Evolutionary conservation across 2,329 filamentous ascomycete species (phyloP).

Genomic region (Ophiostoma ulmi): DNA sequence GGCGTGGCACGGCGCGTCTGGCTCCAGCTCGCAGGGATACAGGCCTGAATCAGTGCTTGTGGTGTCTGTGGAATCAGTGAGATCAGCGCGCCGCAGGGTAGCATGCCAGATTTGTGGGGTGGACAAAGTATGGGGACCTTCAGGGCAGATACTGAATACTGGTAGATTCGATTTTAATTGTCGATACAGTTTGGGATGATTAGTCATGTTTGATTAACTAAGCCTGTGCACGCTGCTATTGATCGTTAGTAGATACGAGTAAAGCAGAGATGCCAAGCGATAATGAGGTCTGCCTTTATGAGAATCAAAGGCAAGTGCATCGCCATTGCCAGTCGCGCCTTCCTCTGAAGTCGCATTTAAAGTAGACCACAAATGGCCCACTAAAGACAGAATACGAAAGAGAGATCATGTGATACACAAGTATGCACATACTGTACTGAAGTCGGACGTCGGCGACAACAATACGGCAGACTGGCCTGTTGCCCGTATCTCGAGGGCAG

Average conservation of each 20-base stretch:
- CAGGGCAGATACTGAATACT: neutral
- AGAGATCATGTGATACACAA: neutral
- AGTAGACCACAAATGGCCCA: neutral
- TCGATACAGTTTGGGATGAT: neutral
- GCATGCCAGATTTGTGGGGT: conserved; percentile 10
- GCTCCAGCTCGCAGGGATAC: conserved; percentile 2
- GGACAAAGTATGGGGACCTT: neutral
- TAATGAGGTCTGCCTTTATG: too few species aligned
- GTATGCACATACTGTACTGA: neutral
- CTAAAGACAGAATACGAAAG: neutral
- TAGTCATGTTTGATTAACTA: neutral
- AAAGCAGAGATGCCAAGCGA: too few species aligned
- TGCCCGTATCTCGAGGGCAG: neutral
- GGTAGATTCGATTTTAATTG: neutral
- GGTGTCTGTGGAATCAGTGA: neutral
- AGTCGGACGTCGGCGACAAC: neutral
- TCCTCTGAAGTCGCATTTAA: neutral
- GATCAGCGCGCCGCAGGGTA: conserved; percentile 7
- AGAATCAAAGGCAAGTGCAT: neutral
- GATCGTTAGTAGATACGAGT: neutral
- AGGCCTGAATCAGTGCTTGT: neutral
- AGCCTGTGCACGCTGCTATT: neutral
- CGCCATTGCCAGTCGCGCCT: neutral
- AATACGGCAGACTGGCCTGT: neutral
- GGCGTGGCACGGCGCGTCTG: conserved; percentile 1